Evolutionary conservation across 306 rosid species (phyloP).

Genomic region (Acmispon strigosus): DNA sequence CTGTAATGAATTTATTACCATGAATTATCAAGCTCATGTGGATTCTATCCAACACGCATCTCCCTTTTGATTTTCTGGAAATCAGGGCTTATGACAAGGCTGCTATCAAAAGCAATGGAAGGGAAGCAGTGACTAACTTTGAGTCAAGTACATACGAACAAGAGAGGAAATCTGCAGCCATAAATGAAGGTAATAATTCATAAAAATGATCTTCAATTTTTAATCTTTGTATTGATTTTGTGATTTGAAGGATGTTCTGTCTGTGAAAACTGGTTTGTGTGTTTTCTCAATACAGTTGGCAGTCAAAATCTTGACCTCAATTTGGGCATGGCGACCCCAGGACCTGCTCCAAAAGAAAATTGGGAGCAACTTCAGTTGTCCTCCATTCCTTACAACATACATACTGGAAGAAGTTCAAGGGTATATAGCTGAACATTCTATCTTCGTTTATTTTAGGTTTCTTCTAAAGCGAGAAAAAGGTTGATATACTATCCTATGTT

Average conservation of each 20-base stretch:
- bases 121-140: conserved; percentile 97
- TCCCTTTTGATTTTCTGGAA: conserved; percentile 73
- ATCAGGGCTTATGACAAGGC: conserved; percentile 99
- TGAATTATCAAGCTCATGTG: conserved; percentile 58
- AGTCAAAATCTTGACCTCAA: conserved; percentile 80
- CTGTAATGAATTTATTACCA: conserved; percentile 66
- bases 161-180: conserved; percentile 46
- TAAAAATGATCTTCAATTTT: not conserved
- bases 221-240: not conserved
- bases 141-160: conserved; percentile 78
- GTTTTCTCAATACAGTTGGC: conserved; percentile 37
- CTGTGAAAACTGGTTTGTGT: conserved; percentile 1
- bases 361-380: conserved; percentile 41
- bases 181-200: conserved; percentile 44
- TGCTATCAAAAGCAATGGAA: conserved; percentile 89
- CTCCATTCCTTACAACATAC: conserved; percentile 33
- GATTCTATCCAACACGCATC: conserved; percentile 63
- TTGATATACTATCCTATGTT: not conserved
- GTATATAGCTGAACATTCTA: conserved; percentile 32
- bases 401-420: conserved; percentile 43
- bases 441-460: conserved; percentile 1
- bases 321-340: conserved; percentile 71
- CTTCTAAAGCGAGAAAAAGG: not conserved
- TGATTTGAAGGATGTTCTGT: not conserved
- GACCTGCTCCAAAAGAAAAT: conserved; percentile 35